Evolutionary conservation across 805 yeast species (phyloP), one percentile per base, ranked within the genome.

Genomic region (Yamadazyma paraphyllophila): DNA sequence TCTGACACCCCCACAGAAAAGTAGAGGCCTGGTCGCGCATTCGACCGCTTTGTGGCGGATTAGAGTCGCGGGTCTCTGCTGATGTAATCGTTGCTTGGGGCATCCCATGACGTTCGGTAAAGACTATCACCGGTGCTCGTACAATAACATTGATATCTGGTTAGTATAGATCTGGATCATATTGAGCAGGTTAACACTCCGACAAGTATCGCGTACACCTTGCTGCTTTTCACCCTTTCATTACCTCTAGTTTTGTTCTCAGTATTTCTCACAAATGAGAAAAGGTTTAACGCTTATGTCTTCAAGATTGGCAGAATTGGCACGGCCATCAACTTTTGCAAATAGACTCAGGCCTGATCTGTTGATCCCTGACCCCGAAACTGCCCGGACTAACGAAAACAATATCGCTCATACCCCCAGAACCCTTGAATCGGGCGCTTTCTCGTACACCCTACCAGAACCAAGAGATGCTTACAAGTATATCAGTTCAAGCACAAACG

Each of bases 391-490:
- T 5, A 69, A 70, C 51, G 56, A 51, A 9, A 53, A 63, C 25
- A 57, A 65, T 44, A 48, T 71, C 24, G 60, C 63, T 41, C 61
- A 67, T 40, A 66, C 62, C 11, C 77, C 76, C 2, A 54, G 76
- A 29, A 55, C 66, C 2, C 57, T 72, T 17, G 57, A 70, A 30
- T 72, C 73, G 2, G 95, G 96, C 2, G 81, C 82, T 20, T 92
- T 75, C 60, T 80, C 94, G 2, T 92, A 80, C 75, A 75, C 85
- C 1, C 54, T 75, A 1, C 98, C 99, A 0, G 86, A 81, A 36
- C 56, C 55, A 26, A 63, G 91, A 49, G 72, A 75, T 47, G 66
- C 68, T 54, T 76, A 81, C 58, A 62, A 67, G 53, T 78, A 81
- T 48, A 55, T 89, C 17, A 64, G 83, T 12, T 76, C 82, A 0